Evolutionary conservation across 2,329 filamentous ascomycete species (phyloP), one percentile per base, ranked within the genome.

Genomic region (Monilinia fructicola): DNA sequence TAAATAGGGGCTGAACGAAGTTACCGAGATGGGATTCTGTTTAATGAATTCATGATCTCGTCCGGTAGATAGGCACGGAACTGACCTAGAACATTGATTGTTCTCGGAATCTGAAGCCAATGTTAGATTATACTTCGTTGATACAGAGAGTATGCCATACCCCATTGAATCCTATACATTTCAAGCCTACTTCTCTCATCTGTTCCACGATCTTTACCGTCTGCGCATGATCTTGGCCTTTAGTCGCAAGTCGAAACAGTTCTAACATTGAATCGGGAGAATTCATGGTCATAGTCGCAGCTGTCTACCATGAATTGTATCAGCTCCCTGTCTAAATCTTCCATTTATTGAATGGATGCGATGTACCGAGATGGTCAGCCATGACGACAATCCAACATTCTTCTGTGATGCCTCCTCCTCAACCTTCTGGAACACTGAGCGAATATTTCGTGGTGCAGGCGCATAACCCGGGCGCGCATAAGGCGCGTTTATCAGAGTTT

Each of bases 241-340:
- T 63, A 7, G 73, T 75, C 4, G 71, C 71, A 9, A 74, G 65
- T 48, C 64, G 69, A 59, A 70, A 72, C 16, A 93, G 83, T 28
- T 84, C 78, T 4, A 85, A 79, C 71, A 94, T 85, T 3, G 90
- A 90, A 67, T 90, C 89, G 31, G 91, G 91, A 1, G 91, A 93
- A 80, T 96, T 95, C 81, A 95, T 87, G 0, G 92, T 95, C 80
- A 94, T 91, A 1, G 91, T 92, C 23, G 91, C 88, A 42, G 91
- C 92, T 0, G 91, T 90, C 88, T 92, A 63, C 59, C 12, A 40
- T 21, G 56, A 9, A 28, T 44, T 46, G 28, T 44, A 59, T 63
- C 55, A 56, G 46, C 61, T 26, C 14, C 26, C 28, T 16, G 44
- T 23, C n/a, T n/a, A 31, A 14, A 44, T 26, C 4, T 4, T 26